Conservation (phyloP, 2,329 filamentous ascomycete genomes). For the Decorospora gaudefroyi region DNA sequence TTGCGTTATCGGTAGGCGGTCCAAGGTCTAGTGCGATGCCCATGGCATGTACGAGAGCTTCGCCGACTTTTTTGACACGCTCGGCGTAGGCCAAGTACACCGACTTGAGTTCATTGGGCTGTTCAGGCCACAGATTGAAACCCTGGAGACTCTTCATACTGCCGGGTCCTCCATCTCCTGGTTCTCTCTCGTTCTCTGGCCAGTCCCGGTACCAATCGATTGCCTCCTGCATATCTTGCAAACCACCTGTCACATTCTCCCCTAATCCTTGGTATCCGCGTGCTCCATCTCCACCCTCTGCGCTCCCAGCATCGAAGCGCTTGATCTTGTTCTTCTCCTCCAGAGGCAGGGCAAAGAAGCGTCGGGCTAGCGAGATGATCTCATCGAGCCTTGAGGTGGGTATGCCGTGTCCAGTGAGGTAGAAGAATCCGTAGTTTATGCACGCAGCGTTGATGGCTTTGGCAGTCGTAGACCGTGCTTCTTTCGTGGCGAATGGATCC, state of each 20-base stretch:
- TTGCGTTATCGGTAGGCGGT: background rate
- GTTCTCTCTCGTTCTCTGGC: conserved; percentile 23
- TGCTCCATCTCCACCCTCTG: conserved; percentile 45
- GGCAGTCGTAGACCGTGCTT: conserved; percentile 32
- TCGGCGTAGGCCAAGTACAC: conserved; percentile 44
- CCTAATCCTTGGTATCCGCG: conserved; percentile 47
- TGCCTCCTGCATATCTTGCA: conserved; percentile 47
- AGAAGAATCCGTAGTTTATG: conserved; percentile 51
- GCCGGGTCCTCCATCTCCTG: conserved; percentile 21
- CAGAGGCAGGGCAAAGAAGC: conserved; percentile 41
- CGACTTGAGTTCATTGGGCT: conserved; percentile 33
- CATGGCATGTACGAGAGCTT: conserved; percentile 47
- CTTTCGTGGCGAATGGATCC: conserved; percentile 17
- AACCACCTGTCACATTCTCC: conserved; percentile 45
- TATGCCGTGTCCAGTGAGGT: conserved; percentile 51
- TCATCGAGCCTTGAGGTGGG: conserved; percentile 30
- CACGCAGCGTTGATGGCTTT: conserved; percentile 46
- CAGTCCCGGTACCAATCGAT: conserved; percentile 50
- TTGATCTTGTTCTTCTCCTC: conserved; percentile 44
- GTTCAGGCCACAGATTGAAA: conserved; percentile 51
- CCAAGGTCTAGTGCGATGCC: conserved; percentile 44
- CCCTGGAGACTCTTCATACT: conserved; percentile 47
- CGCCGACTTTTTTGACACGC: conserved; percentile 36
- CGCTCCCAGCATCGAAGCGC: conserved; percentile 39
- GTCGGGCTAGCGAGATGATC: conserved; percentile 39